Conservation (phyloP, 2,329 filamentous ascomycete genomes). For the Ilyonectria robusta region DNA sequence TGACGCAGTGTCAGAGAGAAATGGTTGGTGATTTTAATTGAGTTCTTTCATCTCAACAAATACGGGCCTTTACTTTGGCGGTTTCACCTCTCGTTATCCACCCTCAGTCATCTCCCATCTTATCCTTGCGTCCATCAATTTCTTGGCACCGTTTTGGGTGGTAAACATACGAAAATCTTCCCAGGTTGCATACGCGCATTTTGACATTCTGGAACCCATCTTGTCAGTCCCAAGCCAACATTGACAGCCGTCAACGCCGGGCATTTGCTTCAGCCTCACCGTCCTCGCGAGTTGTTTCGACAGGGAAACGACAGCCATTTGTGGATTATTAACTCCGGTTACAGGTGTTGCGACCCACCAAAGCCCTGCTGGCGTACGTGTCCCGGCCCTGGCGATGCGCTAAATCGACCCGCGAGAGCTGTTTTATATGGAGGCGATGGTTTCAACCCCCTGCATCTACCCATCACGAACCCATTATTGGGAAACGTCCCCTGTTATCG, state of each 20-base stretch:
- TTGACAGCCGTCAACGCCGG: not conserved
- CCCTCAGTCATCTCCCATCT: not conserved
- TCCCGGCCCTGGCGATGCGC: conserved; percentile 1
- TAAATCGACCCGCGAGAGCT: not conserved
- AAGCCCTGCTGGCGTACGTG: conserved; percentile 17
- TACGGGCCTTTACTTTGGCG: not conserved
- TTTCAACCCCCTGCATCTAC: conserved; percentile 20
- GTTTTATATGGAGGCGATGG: conserved; percentile 1
- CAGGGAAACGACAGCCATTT: conserved; percentile 13
- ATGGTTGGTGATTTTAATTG: not conserved
- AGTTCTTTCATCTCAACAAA: not conserved
- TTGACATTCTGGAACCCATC: not conserved
- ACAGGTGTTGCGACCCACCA: conserved; percentile 19
- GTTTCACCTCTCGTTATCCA: not conserved
- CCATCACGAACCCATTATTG: conserved; percentile 4
- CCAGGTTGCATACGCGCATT: not conserved
- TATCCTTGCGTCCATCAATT: not conserved
- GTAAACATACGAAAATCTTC: not conserved
- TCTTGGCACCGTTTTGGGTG: not conserved
- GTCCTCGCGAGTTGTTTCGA: conserved; percentile 19
- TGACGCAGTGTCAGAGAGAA: not conserved
- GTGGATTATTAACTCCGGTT: conserved; percentile 27
- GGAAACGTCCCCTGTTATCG: conserved; percentile 1
- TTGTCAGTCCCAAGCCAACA: not conserved
- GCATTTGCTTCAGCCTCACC: not conserved